phyloP scores from a whole-genome alignment of 176 grass and related monocot genomes.

The Cocos nucifera region DNA sequence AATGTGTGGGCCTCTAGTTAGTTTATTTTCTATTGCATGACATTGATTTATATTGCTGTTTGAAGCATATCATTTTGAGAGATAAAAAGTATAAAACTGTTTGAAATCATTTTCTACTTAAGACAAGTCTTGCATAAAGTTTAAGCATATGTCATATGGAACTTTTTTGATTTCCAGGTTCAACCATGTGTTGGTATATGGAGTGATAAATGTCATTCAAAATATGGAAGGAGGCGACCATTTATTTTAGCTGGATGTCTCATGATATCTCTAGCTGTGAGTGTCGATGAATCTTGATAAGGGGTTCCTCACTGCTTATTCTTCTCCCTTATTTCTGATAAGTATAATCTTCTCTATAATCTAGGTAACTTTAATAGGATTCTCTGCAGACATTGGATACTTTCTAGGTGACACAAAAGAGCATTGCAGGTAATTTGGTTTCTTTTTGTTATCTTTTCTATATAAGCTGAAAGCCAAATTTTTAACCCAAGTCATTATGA shows the following conservation, averaged over 20 bases:
- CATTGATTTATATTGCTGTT: too few species aligned
- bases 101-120: too few species aligned
- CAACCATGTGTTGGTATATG: slow-evolving; percentile 98
- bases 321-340: too few species aligned
- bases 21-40: too few species aligned
- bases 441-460: slow-evolving; percentile 1
- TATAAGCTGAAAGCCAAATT: not conserved
- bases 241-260: slow-evolving; percentile 88
- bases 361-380: slow-evolving; percentile 96
- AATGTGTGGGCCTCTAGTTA: too few species aligned
- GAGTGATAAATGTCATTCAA: slow-evolving; percentile 95
- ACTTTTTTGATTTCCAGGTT: slow-evolving; percentile 30
- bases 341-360: not conserved
- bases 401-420: slow-evolving; percentile 81
- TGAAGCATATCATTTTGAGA: too few species aligned
- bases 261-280: slow-evolving; percentile 84
- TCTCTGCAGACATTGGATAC: slow-evolving; percentile 98
- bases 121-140: too few species aligned
- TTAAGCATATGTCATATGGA: too few species aligned
- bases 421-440: slow-evolving; percentile 63
- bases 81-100: too few species aligned
- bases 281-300: slow-evolving; percentile 32
- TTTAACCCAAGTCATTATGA: slow-evolving; percentile 12
- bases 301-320: not conserved
- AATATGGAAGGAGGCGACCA: slow-evolving; percentile 87